Conservation (phyloP, 192 early-diverging fungal species). For the Coemansia sp. region DNA sequence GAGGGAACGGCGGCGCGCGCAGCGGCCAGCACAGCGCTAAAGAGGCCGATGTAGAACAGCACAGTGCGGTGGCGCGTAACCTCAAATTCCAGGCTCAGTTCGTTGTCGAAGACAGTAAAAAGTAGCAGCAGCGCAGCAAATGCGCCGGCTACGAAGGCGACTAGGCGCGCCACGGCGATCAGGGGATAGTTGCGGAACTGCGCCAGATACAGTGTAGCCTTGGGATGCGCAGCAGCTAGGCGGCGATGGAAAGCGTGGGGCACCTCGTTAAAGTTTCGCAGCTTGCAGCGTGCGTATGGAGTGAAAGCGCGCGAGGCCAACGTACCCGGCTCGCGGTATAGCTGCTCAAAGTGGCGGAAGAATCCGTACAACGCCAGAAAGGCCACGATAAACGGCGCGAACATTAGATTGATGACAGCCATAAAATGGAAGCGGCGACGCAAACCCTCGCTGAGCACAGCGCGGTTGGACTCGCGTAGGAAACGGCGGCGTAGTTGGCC, state of each 20-base stretch:
- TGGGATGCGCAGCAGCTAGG: constrained; percentile 67
- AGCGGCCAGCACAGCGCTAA: constrained; percentile 78
- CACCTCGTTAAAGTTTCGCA: constrained; percentile 97
- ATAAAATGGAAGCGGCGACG: constrained; percentile 81
- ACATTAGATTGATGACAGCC: constrained; percentile 80
- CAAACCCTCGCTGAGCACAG: constrained; percentile 65
- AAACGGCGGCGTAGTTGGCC: constrained; percentile 82
- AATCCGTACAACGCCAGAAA: constrained; percentile 82
- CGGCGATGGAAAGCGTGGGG: constrained; percentile 84
- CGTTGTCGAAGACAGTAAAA: constrained; percentile 81
- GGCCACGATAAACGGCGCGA: constrained; percentile 83
- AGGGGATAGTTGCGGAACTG: constrained; percentile 89
- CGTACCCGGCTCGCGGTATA: constrained; percentile 74
- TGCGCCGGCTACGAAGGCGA: constrained; percentile 85
- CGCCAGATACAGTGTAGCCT: constrained; percentile 79
- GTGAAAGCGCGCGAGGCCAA: constrained; percentile 81
- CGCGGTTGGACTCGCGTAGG: constrained; percentile 67
- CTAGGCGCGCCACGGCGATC: constrained; percentile 78
- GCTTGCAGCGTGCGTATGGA: constrained; percentile 85
- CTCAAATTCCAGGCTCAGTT: constrained; percentile 86
- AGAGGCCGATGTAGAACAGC: constrained; percentile 92
- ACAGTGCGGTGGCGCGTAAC: constrained; percentile 84
- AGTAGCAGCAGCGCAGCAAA: constrained; percentile 83
- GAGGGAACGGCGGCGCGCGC: constrained; percentile 76
- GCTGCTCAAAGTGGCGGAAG: constrained; percentile 92